Evolutionary conservation across 2,329 filamentous ascomycete species (phyloP), one percentile per base, ranked within the genome.

Genomic region (Phaeosphaeria sp.): DNA sequence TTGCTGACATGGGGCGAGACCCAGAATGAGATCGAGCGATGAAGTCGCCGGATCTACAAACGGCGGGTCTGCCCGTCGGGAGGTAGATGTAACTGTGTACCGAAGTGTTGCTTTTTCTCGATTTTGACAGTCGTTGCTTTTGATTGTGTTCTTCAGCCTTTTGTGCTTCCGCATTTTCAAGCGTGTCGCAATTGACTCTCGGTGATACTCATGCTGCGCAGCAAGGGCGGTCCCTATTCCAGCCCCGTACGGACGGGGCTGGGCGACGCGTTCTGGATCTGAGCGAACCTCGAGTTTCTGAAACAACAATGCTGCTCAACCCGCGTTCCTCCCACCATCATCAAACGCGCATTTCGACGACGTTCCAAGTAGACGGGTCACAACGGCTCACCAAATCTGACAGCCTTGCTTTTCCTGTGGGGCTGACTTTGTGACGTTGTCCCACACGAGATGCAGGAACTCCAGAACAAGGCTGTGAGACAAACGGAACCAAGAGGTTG

Each of bases 361-460:
- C 21, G 22, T 27, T 46, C 44, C 44, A 46, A 22, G 27, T 25
- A 25, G 5, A 46, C 22, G 44, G 44, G 21, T 46, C 33, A 22
- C 18, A 50, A 50, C 43, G 30, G 22, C 33, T 30, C 22, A 48
- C 30, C 43, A 18, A 48, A 30, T 18, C 43, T 53, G 43, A 27
- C 43, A 30, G 44, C 21, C 22, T 46, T 25, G 20, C 44, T n/a
- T 46, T 54, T 18, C 22, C 46, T 18, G 41, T 6, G 52, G 46
- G 22, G 18, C 52, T 27, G 52, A 17, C 25, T 48, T 39, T 20
- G 44, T 48, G 50, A 46, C 25, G 27, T 39, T 13, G 33, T 54
- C 33, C 15, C n/a, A 49, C 46, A 22, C 52, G 33, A 54, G 52
- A 48, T 54, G 36, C 46, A 54, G 46, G 52, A 48, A 54, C 52